Evolutionary conservation across 768 basidiomycete genomes (phyloP).

Genomic region (Termitomyces titanicus): DNA sequence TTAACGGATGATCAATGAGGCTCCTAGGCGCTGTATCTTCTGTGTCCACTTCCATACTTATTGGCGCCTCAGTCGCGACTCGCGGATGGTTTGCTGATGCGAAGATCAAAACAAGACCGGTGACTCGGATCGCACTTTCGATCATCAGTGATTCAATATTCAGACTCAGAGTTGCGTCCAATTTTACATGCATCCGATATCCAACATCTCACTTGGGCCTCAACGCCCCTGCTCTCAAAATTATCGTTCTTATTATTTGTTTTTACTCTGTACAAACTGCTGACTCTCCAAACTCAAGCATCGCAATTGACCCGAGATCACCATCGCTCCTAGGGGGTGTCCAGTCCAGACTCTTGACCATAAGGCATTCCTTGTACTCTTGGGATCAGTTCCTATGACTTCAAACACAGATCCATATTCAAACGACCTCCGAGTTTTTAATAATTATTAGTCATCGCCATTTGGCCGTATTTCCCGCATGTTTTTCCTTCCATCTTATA

Average conservation of each 20-base stretch:
- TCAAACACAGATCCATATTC: not conserved
- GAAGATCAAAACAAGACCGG: not conserved
- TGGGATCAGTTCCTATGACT: not conserved
- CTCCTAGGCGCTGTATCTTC: conserved; percentile 18
- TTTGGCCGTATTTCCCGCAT: not conserved
- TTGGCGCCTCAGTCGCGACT: not conserved
- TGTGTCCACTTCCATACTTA: conserved; percentile 26
- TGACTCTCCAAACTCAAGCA: too few species aligned
- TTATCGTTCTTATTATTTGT: not conserved
- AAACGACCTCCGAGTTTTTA: not conserved
- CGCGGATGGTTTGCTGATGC: not conserved
- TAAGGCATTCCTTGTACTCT: not conserved
- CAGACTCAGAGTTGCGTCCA: too few species aligned
- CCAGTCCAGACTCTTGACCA: too few species aligned
- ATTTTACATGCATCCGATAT: not conserved
- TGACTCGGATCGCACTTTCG: too few species aligned
- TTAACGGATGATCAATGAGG: conserved; percentile 59
- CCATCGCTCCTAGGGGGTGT: not conserved
- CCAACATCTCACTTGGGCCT: not conserved
- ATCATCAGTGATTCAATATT: too few species aligned
- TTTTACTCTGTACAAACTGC: not conserved
- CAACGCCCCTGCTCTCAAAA: not conserved
- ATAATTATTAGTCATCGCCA: not conserved
- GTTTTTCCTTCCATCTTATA: not conserved
- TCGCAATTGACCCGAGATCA: not conserved